Base-by-base conservation (phyloP, 495 filamentous ascomycete species). In the Cladorrhinum samala region DNA sequence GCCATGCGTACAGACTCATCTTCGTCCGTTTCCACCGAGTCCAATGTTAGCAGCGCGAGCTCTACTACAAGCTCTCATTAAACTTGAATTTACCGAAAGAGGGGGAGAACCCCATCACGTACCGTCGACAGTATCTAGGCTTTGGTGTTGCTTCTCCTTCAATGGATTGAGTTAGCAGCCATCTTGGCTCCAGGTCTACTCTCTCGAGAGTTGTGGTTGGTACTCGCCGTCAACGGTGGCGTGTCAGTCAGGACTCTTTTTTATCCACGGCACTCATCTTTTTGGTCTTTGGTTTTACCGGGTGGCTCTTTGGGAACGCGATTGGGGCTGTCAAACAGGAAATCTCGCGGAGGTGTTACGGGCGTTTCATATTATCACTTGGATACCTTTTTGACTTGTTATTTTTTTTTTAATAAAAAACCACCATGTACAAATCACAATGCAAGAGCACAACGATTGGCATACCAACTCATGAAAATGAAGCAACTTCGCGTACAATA, bases 391-490 rank as follows among this genome's bases (percentile, higher is more conserved):
- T 37, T 37, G 14, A 37, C 14, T 37, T 37, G 7, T 37, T 37
- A 37, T 37, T 37, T 37, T 37, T 37, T 37, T 7, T 37, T 37
- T 37, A 7, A 7, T 37, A 37, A 7, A 7, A 37, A 37, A 37
- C 30, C 30, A n/a, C n/a, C n/a, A n/a, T n/a, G n/a, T n/a, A n/a
- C n/a, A n/a, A n/a, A n/a, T n/a, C n/a, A n/a, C n/a, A n/a, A n/a
- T n/a, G n/a, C n/a, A n/a, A n/a, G n/a, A n/a, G n/a, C n/a, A n/a
- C n/a, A n/a, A n/a, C n/a, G n/a, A n/a, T n/a, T n/a, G n/a, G n/a
- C n/a, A n/a, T 82, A 78, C 88, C 87, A 91, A 8, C 77, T 75
- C 46, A 83, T 83, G 18, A 89, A 77, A 20, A 91, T 68, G 72
- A 91, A 89, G 20, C 85, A 78, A 46, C 89, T 85, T 33, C 87